A percentile compares a stretch with the other conserved stretches of the same genome.
Conservation (phyloP, 1,139 yeast genomes). For the Nakaseomyces bracarensis region DNA sequence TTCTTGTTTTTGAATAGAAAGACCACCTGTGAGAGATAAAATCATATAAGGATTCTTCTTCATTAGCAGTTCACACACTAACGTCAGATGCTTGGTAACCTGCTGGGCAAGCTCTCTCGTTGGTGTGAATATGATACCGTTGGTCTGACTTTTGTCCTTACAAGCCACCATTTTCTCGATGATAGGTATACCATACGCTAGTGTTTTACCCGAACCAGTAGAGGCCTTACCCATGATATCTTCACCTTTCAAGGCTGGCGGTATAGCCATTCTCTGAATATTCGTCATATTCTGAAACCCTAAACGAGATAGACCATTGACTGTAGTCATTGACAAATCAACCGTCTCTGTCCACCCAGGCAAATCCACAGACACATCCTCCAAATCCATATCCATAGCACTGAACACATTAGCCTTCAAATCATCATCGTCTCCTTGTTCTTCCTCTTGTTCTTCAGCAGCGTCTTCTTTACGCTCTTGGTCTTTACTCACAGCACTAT, state of each 20-base stretch:
- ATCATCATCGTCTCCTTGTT: constrained; percentile 12
- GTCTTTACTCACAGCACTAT: constrained; percentile 10
- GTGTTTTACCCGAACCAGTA: constrained; percentile 96
- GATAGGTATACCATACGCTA: constrained; percentile 94
- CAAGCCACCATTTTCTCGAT: constrained; percentile 49
- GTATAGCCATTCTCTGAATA: constrained; percentile 73
- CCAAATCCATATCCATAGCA: constrained; percentile 25
- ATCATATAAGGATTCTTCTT: constrained; percentile 54
- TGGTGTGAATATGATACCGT: constrained; percentile 83
- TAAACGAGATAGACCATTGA: constrained; percentile 52
- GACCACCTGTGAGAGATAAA: constrained; percentile 86
- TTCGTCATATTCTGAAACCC: constrained; percentile 69
- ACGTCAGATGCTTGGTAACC: constrained; percentile 70
- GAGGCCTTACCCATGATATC: constrained; percentile 95
- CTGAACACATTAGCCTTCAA: constrained; percentile 22
- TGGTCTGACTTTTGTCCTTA: constrained; percentile 37
- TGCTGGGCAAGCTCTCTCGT: constrained; percentile 96
- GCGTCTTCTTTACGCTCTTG: constrained; percentile 17
- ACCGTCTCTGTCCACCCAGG: constrained; percentile 50
- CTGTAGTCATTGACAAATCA: constrained; percentile 43
- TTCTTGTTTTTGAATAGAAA: constrained; percentile 87
- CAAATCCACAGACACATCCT: constrained; percentile 33
- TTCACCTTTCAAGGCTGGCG: constrained; percentile 59
- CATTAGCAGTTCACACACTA: constrained; percentile 37
- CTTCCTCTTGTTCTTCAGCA: constrained; percentile 13